Evolutionary conservation across 2,329 filamentous ascomycete genomes (phyloP).

Genomic region (Colletotrichum agaves): DNA sequence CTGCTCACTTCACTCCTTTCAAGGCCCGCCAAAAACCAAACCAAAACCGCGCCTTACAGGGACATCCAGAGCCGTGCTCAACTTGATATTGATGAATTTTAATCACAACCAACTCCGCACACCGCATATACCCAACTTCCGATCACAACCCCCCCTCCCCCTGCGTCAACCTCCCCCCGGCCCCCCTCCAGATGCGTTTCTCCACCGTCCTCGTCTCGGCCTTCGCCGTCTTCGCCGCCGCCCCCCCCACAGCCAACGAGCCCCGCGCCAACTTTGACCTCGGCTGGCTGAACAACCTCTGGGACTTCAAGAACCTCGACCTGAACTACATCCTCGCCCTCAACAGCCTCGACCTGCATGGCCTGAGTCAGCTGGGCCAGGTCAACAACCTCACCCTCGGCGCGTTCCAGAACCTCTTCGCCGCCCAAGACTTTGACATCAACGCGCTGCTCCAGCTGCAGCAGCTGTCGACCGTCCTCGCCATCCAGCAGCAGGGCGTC

Average conservation of each 20-base stretch:
- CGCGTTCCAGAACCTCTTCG: conserved; percentile 55
- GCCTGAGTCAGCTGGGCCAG: conserved; percentile 51
- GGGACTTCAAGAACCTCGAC: conserved; percentile 52
- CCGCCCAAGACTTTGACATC: conserved; percentile 53
- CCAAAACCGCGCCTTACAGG: conserved; percentile 42
- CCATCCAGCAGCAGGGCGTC: conserved; percentile 46
- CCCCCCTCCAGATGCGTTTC: conserved; percentile 65
- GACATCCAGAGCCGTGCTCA: conserved; percentile 59
- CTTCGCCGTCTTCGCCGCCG: conserved; percentile 56
- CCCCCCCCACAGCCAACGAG: conserved; percentile 54
- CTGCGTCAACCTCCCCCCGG: too few species aligned
- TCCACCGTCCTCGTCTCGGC: conserved; percentile 56
- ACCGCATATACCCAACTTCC: conserved; percentile 40
- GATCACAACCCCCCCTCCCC: too few species aligned
- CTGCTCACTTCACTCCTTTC: conserved; percentile 57
- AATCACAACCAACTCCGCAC: conserved; percentile 44
- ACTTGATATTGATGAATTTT: conserved; percentile 43
- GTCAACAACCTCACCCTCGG: conserved; percentile 53
- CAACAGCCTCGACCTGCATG: conserved; percentile 57
- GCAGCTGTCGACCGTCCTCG: conserved; percentile 52
- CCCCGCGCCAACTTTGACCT: conserved; percentile 52
- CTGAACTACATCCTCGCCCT: conserved; percentile 59
- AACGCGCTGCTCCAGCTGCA: conserved; percentile 53
- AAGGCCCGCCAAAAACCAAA: conserved; percentile 35
- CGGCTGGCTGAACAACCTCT: conserved; percentile 52